phyloP scores from a whole-genome alignment of 768 basidiomycete genomes.

The Lepiota brunneoincarnata region DNA sequence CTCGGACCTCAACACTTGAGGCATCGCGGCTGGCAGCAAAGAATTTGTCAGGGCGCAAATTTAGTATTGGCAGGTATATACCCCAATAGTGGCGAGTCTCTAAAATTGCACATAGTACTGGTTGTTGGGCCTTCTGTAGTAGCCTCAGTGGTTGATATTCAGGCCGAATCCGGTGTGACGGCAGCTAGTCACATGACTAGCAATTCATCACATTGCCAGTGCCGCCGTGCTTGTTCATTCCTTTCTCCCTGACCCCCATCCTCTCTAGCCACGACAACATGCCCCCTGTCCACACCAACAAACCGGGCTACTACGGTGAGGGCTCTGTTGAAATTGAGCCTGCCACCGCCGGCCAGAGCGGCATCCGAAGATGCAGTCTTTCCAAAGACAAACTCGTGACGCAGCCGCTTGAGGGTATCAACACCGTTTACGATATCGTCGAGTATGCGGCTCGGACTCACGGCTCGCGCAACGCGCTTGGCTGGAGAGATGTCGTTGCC shows the following conservation, averaged over 20 bases:
- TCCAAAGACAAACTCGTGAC: constrained; percentile 55
- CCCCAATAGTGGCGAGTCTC: too few relatives aligned
- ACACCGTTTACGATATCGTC: constrained; percentile 80
- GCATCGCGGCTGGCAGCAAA: too few relatives aligned
- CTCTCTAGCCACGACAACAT: constrained; percentile 13
- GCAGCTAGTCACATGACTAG: too few relatives aligned
- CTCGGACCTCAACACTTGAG: too few relatives aligned
- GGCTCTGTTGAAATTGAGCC: constrained; percentile 64
- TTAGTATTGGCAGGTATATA: too few relatives aligned
- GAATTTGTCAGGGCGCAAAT: too few relatives aligned
- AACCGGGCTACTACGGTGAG: constrained; percentile 48
- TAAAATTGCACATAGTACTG: too few relatives aligned
- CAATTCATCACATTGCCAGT: too few relatives aligned
- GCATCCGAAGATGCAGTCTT: constrained; percentile 55
- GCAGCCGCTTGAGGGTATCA: constrained; percentile 70
- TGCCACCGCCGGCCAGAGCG: constrained; percentile 45
- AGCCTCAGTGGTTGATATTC: too few relatives aligned
- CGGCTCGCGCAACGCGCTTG: constrained; percentile 72
- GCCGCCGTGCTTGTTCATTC: not conserved
- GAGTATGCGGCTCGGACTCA: constrained; percentile 72
- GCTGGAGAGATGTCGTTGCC: constrained; percentile 71
- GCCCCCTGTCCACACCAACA: constrained; percentile 34
- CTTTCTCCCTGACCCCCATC: not conserved
- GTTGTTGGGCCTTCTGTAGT: too few relatives aligned
- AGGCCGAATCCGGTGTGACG: too few relatives aligned